Base-by-base conservation (phyloP, 1,139 yeast genomes). In the Magnusiomyces starmeri region DNA sequence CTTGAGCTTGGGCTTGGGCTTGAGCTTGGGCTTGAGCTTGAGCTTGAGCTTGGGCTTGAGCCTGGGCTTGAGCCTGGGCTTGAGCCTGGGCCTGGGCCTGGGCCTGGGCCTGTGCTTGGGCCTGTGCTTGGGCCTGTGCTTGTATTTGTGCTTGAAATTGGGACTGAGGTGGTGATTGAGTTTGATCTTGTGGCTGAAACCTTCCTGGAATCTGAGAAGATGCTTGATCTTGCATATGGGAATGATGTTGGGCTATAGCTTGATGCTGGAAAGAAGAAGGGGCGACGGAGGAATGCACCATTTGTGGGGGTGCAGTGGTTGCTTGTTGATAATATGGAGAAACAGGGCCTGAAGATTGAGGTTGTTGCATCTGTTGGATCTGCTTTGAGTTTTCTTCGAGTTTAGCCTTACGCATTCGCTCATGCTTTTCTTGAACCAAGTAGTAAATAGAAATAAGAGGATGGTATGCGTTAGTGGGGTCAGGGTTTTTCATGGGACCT, bases 391-490 rank as follows among this genome's bases (percentile, higher is more conserved):
- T 64, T 53, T 62, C 56, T 20, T 49, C 21, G 35, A 64, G 62
- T 32, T 58, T 72, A 16, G 37, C 78, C 52, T 53, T 74, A 77
- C 69, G 84, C 78, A 24, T 84, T 76, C 71, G 74, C 71, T 74
- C 85, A 78, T 95, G 78, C 61, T 79, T 81, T 69, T 92, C 99
- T 52, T 79, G 81, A 22, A 90, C 96, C 60, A 94, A 75, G 64
- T 79, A 85, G 66, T 94, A 94, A 39, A 92, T 83, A 2, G 96
- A 87, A 12, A 92, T 70, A 58, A 90, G 73, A 0, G 98, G 97
- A 67, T 89, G 96, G 68, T 78, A 92, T 0, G 94, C 95, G 52
- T 79, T 77, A 1, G 96, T 86, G n/a, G 97, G 97, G 66, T 87
- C 95, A 1, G 78, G 79, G 3, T 51, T 49, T 9, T 40, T 41